phyloP scores from a whole-genome alignment of 805 yeast species.

The Suhomyces pyralidae region DNA sequence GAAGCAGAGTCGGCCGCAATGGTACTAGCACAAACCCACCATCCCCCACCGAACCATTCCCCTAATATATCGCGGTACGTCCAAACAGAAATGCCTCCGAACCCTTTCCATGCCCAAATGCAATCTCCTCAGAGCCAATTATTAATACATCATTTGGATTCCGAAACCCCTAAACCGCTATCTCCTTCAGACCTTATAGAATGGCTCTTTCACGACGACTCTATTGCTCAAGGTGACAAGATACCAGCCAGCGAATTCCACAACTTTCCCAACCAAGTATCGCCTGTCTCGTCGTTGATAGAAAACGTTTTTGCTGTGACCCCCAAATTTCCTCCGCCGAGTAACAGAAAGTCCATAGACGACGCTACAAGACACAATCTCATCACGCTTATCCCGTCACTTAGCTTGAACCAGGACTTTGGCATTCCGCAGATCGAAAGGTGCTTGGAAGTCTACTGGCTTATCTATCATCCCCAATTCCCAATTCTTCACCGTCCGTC shows the following conservation, averaged over 20 bases:
- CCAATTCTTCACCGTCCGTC: slow-evolving; percentile 13
- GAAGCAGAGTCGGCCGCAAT: neutral
- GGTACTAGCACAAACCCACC: neutral
- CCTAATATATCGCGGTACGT: neutral
- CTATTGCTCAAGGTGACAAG: neutral
- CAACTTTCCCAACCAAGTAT: slow-evolving; percentile 6
- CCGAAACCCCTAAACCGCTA: slow-evolving; percentile 6
- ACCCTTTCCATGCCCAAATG: neutral
- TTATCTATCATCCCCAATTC: slow-evolving; percentile 9
- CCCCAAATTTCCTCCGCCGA: slow-evolving; percentile 9
- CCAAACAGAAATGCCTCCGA: neutral
- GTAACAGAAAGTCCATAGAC: slow-evolving; percentile 5
- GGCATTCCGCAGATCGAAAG: slow-evolving; percentile 7
- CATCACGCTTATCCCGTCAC: slow-evolving; percentile 6
- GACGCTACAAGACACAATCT: slow-evolving; percentile 5
- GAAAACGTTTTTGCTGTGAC: slow-evolving; percentile 9
- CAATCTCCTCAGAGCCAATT: neutral
- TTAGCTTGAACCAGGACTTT: slow-evolving; percentile 5
- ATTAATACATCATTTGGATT: neutral
- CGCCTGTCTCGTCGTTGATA: slow-evolving; percentile 7
- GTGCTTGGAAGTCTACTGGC: slow-evolving; percentile 10
- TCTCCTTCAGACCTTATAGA: slow-evolving; percentile 31
- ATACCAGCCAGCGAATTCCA: slow-evolving; percentile 2
- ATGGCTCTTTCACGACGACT: slow-evolving; percentile 27
- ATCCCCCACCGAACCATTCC: too few species aligned